These are phyloP conservation scores for Backusella tuberculispora DNA, from an alignment of 192 early-diverging fungal species.

Conservation along the genomic window DNA sequence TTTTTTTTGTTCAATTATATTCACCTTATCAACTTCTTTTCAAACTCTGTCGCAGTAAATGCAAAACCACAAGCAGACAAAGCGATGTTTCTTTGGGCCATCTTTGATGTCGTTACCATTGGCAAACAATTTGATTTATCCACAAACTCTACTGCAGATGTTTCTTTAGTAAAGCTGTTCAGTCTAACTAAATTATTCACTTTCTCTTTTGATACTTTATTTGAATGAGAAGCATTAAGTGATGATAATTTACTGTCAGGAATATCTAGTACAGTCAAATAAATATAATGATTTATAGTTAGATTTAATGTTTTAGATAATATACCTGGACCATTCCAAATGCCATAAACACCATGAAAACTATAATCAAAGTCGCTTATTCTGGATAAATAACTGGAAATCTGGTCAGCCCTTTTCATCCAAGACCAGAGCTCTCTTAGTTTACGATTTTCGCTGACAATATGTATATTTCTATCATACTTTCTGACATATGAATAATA, in stretches of 20 bases:
- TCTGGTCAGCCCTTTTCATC: slow-evolving; percentile 50
- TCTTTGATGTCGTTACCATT: slow-evolving; percentile 50
- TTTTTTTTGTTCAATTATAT: slow-evolving; percentile 32
- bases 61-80: slow-evolving; percentile 57
- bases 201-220: background rate
- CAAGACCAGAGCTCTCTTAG: slow-evolving; percentile 55
- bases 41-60: slow-evolving; percentile 49
- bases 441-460: slow-evolving; percentile 54
- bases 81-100: slow-evolving; percentile 50
- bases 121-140: slow-evolving; percentile 17
- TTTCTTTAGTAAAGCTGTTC: background rate
- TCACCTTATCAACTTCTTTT: slow-evolving; percentile 50
- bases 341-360: slow-evolving; percentile 56
- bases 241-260: slow-evolving; percentile 17
- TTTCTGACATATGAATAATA: slow-evolving; percentile 31
- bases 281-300: background rate
- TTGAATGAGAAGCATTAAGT: slow-evolving; percentile 13
- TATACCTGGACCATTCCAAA: slow-evolving; percentile 38
- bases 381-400: slow-evolving; percentile 43
- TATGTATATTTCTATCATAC: slow-evolving; percentile 47
- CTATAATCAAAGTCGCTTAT: slow-evolving; percentile 57
- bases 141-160: background rate
- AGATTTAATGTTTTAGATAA: background rate
- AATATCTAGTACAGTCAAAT: background rate
- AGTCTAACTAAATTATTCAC: background rate